Evolutionary conservation across 805 yeast genomes (phyloP).

Genomic region (Candida succiphila): DNA sequence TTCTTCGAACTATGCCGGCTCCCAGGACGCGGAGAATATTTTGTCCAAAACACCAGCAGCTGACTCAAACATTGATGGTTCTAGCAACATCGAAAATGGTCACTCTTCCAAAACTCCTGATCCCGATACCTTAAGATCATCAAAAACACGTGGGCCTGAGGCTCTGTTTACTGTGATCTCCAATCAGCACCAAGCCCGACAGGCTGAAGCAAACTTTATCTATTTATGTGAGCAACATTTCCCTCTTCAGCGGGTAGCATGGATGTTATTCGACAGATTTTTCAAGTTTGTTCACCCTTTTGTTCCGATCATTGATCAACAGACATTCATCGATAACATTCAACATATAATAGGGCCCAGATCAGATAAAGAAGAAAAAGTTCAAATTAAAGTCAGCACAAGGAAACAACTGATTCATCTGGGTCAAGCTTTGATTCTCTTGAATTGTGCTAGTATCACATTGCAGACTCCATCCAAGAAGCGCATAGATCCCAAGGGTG

Average conservation of each 20-base stretch:
- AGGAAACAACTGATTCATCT: constrained; percentile 30
- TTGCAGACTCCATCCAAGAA: constrained; percentile 18
- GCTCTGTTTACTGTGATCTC: no score
- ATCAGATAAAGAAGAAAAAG: constrained; percentile 16
- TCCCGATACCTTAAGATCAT: no score
- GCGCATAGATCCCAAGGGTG: constrained; percentile 15
- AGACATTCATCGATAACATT: constrained; percentile 21
- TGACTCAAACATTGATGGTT: no score
- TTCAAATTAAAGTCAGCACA: constrained; percentile 23
- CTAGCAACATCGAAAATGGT: no score
- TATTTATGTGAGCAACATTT: no score
- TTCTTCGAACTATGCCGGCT: no score
- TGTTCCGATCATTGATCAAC: constrained; percentile 35
- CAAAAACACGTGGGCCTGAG: no score
- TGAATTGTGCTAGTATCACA: constrained; percentile 33
- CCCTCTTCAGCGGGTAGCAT: constrained; percentile 26
- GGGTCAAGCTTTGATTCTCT: constrained; percentile 28
- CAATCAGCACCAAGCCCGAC: no score
- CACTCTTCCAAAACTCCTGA: no score
- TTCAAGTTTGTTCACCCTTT: constrained; percentile 35
- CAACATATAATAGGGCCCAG: constrained; percentile 25
- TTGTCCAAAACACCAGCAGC: no score
- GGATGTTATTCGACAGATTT: constrained; percentile 31
- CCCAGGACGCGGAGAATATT: no score
- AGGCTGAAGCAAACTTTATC: no score